Conservation (phyloP, 2,329 filamentous ascomycete species). For the Ceratocystis papillata region DNA sequence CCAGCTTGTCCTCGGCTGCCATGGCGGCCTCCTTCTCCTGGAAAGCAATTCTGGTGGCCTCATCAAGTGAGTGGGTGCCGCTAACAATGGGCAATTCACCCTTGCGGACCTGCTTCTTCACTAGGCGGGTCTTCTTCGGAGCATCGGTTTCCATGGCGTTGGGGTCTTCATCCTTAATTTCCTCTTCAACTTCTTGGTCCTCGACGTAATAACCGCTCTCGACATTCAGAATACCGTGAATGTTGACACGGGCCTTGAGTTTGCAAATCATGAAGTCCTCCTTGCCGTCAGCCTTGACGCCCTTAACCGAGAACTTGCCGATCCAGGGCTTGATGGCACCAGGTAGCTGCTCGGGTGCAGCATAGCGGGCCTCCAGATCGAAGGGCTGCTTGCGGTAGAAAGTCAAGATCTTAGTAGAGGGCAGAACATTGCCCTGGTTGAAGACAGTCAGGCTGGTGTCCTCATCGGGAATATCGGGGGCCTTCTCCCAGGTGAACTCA, state of each 20-base stretch:
- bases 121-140: conserved; percentile 75
- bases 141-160: conserved; percentile 32
- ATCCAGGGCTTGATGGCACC: conserved; percentile 92
- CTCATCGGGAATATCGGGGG: conserved; percentile 93
- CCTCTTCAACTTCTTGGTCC: conserved; percentile 93
- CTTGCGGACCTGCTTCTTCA: conserved; percentile 99
- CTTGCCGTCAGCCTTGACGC: conserved; percentile 82
- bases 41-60: conserved; percentile 52
- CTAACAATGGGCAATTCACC: conserved; percentile 82
- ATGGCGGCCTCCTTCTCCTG: conserved; percentile 78
- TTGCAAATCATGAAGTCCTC: conserved; percentile 99
- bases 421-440: conserved; percentile 92
- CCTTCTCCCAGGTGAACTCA: conserved; percentile 98
- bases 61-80: conserved; percentile 70
- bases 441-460: conserved; percentile 96
- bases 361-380: conserved; percentile 89
- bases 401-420: conserved; percentile 96
- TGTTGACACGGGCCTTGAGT: conserved; percentile 91
- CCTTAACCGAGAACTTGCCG: conserved; percentile 94
- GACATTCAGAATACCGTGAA: conserved; percentile 91
- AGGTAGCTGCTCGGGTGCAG: conserved; percentile 73
- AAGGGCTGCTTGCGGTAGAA: conserved; percentile 99
- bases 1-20: conserved; percentile 97
- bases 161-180: conserved; percentile 59
- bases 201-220: conserved; percentile 97